These are phyloP conservation scores for Mortierella sp. DNA, from an alignment of 371 early-diverging fungal genomes.

Conservation along the genomic window DNA sequence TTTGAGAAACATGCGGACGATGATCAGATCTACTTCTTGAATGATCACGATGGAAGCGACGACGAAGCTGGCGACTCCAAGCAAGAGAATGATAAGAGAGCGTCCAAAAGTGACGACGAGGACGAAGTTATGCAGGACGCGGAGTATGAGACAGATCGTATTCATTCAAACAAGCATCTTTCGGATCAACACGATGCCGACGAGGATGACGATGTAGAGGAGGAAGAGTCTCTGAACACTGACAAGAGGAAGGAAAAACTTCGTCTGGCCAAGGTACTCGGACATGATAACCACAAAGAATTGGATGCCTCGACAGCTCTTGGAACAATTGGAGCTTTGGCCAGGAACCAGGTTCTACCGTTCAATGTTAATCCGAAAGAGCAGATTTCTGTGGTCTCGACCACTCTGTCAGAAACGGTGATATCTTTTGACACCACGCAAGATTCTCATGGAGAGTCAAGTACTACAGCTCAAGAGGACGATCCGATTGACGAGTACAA, in stretches of 20 bases:
- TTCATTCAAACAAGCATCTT: not conserved
- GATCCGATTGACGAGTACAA: slow-evolving; percentile 31
- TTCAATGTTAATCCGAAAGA: slow-evolving; percentile 6
- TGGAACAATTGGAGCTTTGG: slow-evolving; percentile 2
- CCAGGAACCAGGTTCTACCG: slow-evolving; percentile 19
- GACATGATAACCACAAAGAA: not conserved
- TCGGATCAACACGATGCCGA: not conserved
- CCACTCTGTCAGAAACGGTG: not conserved
- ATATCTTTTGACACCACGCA: not conserved
- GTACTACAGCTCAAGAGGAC: not conserved
- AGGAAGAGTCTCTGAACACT: slow-evolving; percentile 28
- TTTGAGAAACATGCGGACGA: slow-evolving; percentile 42
- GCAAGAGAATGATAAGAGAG: not conserved
- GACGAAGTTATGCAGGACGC: slow-evolving; percentile 16
- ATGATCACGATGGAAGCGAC: slow-evolving; percentile 34
- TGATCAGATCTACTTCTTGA: slow-evolving; percentile 41
- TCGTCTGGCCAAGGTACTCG: slow-evolving; percentile 8
- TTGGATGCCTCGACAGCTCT: not conserved
- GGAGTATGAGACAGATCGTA: not conserved
- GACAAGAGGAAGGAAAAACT: slow-evolving; percentile 32
- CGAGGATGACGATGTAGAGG: slow-evolving; percentile 9
- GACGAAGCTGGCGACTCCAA: slow-evolving; percentile 9
- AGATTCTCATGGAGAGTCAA: not conserved
- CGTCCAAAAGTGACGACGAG: not conserved
- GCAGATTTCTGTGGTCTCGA: not conserved